Evolutionary conservation across 306 rosid species (phyloP), one percentile per base, ranked within the genome.

Genomic region (Prunus salicina): DNA sequence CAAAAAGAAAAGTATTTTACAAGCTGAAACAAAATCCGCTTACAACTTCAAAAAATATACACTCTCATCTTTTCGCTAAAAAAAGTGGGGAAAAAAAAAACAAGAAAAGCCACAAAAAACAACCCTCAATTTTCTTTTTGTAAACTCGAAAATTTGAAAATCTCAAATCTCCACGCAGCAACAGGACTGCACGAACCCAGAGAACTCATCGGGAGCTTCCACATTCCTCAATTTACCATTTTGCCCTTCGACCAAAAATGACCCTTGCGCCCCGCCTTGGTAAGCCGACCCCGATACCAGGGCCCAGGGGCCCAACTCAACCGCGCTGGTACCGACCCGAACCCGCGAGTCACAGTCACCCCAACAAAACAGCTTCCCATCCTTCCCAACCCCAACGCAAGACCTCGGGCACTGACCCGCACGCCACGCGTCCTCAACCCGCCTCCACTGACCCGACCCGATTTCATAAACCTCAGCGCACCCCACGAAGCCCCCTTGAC

Each of bases 151-250:
- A 61, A 61, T 45, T 5, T 6, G 13, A 19, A 60, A 27, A 8
- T 3, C 9, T 65, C 63, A 87, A 70, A 87, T 75, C 78, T 83
- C 86, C 0, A 86, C 83, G 41, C 70, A 76, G 71, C 89, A 88
- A 6, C 86, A 86, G 3, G 91, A 85, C 61, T 88, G 91, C 28
- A 83, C 91, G 7, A 81, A 73, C 41, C 89, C 89, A 4, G 15
- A 13, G 15, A 83, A 88, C 61, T 77, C 84, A 0, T 49, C 72
- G 0, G 83, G 81, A 8, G 77, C 72, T 32, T 79, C 72, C 12
- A 83, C 78, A 51, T 45, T 76, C 22, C 3, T 32, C 27, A 80
- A 69, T 74, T 88, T 85, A 73, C 87, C 77, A 52, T 78, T 83
- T 47, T 76, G 82, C 78, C 81, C 81, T 71, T 78, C 82, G 0